These are phyloP conservation scores for Pleodorina starrii DNA, from an alignment of 139 green algal genomes.

Conservation along the genomic window DNA sequence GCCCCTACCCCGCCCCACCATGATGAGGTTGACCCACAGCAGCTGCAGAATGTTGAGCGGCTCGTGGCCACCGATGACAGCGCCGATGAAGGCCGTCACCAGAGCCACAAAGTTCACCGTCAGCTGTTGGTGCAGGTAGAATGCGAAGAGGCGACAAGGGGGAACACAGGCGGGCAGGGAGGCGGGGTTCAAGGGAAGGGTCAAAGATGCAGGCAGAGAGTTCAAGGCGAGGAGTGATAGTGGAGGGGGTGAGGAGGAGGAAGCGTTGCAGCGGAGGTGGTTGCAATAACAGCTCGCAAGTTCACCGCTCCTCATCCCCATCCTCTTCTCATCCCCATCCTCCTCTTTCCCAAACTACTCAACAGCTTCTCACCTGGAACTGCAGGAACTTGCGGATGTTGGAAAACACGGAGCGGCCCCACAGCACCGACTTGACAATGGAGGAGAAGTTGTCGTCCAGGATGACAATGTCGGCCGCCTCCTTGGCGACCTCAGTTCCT, in stretches of 20 bases:
- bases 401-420: slow-evolving; percentile 96
- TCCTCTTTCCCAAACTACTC: no score
- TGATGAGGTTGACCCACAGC: slow-evolving; percentile 99
- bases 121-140: slow-evolving; percentile 86
- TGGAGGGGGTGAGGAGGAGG: no score
- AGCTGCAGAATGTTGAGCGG: slow-evolving; percentile 96
- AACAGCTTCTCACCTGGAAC: slow-evolving; percentile 88
- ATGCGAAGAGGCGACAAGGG: no score
- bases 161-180: not conserved
- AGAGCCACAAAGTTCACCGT: slow-evolving; percentile 98
- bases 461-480: slow-evolving; percentile 99
- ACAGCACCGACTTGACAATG: slow-evolving; percentile 97
- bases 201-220: no score
- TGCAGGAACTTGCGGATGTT: slow-evolving; percentile 99
- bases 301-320: no score
- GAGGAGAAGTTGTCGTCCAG: slow-evolving; percentile 99
- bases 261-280: no score
- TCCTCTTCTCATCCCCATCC: no score
- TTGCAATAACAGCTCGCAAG: no score
- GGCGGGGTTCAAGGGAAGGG: no score
- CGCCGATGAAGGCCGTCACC: slow-evolving; percentile 93
- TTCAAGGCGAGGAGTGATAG: no score
- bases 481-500: slow-evolving; percentile 95
- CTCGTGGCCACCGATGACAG: slow-evolving; percentile 84
- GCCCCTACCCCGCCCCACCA: slow-evolving; percentile 64